phyloP scores from a whole-genome alignment of 805 yeast species.

The Sungouiella thailandica region DNA sequence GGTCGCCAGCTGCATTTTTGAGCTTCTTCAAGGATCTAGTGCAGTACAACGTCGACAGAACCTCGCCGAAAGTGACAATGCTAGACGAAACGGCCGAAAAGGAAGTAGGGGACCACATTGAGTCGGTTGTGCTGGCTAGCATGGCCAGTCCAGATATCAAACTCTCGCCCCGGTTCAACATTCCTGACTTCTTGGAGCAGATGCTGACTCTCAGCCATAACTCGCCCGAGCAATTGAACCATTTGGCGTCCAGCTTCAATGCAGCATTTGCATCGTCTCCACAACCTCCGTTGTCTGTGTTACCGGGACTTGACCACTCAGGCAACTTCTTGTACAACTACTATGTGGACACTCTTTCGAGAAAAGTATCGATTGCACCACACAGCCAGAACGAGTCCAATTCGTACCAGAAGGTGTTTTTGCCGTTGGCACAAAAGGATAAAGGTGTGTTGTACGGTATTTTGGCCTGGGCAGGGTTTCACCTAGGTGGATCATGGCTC shows the following conservation, averaged over 20 bases:
- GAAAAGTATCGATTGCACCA: slow-evolving; percentile 45
- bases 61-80: neutral
- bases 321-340: slow-evolving; percentile 39
- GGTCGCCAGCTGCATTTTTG: slow-evolving; percentile 21
- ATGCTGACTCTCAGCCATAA: slow-evolving; percentile 8
- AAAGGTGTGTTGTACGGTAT: slow-evolving; percentile 47
- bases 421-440: slow-evolving; percentile 52
- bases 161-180: slow-evolving; percentile 6
- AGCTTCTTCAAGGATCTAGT: slow-evolving; percentile 22
- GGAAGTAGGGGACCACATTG: neutral
- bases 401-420: slow-evolving; percentile 46
- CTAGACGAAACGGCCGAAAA: neutral
- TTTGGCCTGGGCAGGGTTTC: slow-evolving; percentile 54
- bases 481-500: slow-evolving; percentile 42
- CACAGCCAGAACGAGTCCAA: slow-evolving; percentile 39
- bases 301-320: slow-evolving; percentile 15
- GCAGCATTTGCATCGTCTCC: slow-evolving; percentile 25
- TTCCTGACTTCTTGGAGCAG: slow-evolving; percentile 11
- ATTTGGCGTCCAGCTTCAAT: slow-evolving; percentile 15
- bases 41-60: slow-evolving; percentile 5
- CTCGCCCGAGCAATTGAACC: slow-evolving; percentile 3
- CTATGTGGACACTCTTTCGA: slow-evolving; percentile 42
- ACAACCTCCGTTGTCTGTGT: slow-evolving; percentile 14
- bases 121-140: neutral
- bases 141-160: neutral